Evolutionary conservation across 2,329 filamentous ascomycete genomes (phyloP).

Genomic region (Penicillium sp.): DNA sequence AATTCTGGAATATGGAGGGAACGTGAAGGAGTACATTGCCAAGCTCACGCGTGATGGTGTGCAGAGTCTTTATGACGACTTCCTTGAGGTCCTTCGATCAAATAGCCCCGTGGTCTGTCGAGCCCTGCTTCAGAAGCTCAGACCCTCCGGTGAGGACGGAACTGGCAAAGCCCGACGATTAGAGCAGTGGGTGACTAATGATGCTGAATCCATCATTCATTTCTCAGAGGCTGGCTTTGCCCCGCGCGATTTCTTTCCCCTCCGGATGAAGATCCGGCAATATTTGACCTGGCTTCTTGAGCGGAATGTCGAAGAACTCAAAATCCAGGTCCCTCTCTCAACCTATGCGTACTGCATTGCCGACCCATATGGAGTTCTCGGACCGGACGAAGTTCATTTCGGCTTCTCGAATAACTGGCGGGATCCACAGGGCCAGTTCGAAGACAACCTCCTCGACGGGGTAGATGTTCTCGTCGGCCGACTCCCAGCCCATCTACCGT

Average conservation of each 20-base stretch:
- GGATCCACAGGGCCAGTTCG: slow-evolving; percentile 34
- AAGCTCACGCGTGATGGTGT: slow-evolving; percentile 40
- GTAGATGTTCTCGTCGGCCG: slow-evolving; percentile 55
- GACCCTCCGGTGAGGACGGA: slow-evolving; percentile 25
- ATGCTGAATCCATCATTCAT: slow-evolving; percentile 35
- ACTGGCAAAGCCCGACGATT: slow-evolving; percentile 21
- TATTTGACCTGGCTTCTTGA: slow-evolving; percentile 42
- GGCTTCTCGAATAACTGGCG: slow-evolving; percentile 50
- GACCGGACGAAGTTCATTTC: slow-evolving; percentile 55
- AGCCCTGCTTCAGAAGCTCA: slow-evolving; percentile 34
- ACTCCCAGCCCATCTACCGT: slow-evolving; percentile 55
- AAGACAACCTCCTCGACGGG: slow-evolving; percentile 45
- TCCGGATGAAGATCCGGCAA: slow-evolving; percentile 39
- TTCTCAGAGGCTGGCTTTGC: slow-evolving; percentile 48
- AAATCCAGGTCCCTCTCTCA: slow-evolving; percentile 49
- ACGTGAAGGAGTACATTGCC: slow-evolving; percentile 42
- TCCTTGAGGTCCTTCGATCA: slow-evolving; percentile 36
- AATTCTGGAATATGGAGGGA: slow-evolving; percentile 53
- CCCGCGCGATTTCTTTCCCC: slow-evolving; percentile 39
- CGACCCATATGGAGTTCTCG: slow-evolving; percentile 52
- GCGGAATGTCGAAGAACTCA: slow-evolving; percentile 45
- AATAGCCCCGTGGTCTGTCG: slow-evolving; percentile 35
- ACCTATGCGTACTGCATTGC: slow-evolving; percentile 57
- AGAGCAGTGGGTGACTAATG: slow-evolving; percentile 35
- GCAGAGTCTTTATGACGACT: slow-evolving; percentile 31